Evolutionary conservation across 2,329 filamentous ascomycete genomes (phyloP), one percentile per base, ranked within the genome.

Genomic region (Fusarium vanettenii): DNA sequence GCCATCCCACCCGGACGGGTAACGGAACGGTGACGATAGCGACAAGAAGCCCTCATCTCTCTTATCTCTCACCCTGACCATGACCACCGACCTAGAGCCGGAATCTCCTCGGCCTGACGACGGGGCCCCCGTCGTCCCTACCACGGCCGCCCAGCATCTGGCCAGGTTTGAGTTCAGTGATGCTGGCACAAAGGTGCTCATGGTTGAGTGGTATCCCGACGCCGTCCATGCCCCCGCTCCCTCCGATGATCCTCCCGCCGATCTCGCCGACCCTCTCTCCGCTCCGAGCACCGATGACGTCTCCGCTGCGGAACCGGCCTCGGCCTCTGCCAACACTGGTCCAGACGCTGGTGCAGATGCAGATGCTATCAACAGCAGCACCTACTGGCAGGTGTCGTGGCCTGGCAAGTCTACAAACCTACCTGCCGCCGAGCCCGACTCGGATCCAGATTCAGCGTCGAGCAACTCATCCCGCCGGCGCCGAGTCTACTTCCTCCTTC

Each of bases 141-240:
- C 77, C 77, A 63, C 77, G 52, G 69, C 67, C 56, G 79, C 79
- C 31, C 75, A 78, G 82, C 88, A 78, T 85, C 85, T 69, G 83
- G 87, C 94, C 55, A 92, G 95, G 69, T 98, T 97, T 83, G 95
- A 98, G 82, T 97, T 97, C 81, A 93, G 91, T 60, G 94, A 94
- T 78, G 93, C 95, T 74, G 95, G 95, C 45, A 97, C 94, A 72
- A 98, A 97, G 86, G 92, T 98, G 73, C 86, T 98, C 77, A 97
- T 98, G 94, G 92, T 97, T 43, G 95, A 98, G 82, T 98, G 95
- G 95, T 91, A 94, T 80, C 81, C 83, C 43, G 77, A 75, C 60
- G 76, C 76, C 48, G 73, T 73, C 39, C 61, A 50, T 63, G 61
- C 22, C 65, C 69, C 76, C 71, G 75, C 71, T 64, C 27, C 56